Conservation (phyloP, 2,329 filamentous ascomycete species). For the Macroventuria anomochaeta region DNA sequence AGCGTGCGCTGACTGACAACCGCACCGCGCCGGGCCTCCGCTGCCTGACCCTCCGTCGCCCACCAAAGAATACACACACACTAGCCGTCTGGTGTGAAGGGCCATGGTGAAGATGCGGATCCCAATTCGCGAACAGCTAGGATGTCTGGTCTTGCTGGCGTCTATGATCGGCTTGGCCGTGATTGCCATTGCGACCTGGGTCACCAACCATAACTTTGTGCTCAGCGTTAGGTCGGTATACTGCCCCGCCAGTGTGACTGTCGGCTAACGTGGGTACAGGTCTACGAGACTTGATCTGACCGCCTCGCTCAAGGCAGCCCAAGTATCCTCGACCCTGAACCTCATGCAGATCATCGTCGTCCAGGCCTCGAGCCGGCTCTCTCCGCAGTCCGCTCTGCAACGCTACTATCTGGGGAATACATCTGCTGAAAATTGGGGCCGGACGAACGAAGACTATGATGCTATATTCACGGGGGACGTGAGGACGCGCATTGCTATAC, state of each 20-base stretch:
- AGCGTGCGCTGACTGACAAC: conserved; percentile 27
- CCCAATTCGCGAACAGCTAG: conserved; percentile 86
- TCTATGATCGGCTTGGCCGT: conserved; percentile 78
- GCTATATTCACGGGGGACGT: conserved; percentile 71
- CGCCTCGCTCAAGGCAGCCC: conserved; percentile 84
- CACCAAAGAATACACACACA: neutral
- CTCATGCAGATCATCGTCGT: conserved; percentile 77
- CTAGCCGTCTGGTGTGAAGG: conserved; percentile 3
- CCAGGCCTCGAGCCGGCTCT: conserved; percentile 70
- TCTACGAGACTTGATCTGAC: conserved; percentile 74
- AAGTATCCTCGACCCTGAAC: conserved; percentile 78
- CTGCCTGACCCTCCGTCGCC: conserved; percentile 3
- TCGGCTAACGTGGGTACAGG: conserved; percentile 28
- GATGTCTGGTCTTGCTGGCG: conserved; percentile 75
- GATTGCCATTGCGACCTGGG: conserved; percentile 76
- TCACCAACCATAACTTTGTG: conserved; percentile 32
- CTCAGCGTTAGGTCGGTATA: conserved; percentile 15
- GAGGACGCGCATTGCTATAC: conserved; percentile 61
- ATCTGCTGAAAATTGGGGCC: conserved; percentile 63
- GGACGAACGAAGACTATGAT: conserved; percentile 68
- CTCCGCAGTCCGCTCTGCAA: conserved; percentile 60
- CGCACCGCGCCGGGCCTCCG: conserved; percentile 13
- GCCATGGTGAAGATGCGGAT: conserved; percentile 71
- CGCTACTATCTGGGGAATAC: conserved; percentile 64
- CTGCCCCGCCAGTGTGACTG: neutral